Base-by-base conservation (phyloP, 495 filamentous ascomycete species). In the Penicillium crystallinum region DNA sequence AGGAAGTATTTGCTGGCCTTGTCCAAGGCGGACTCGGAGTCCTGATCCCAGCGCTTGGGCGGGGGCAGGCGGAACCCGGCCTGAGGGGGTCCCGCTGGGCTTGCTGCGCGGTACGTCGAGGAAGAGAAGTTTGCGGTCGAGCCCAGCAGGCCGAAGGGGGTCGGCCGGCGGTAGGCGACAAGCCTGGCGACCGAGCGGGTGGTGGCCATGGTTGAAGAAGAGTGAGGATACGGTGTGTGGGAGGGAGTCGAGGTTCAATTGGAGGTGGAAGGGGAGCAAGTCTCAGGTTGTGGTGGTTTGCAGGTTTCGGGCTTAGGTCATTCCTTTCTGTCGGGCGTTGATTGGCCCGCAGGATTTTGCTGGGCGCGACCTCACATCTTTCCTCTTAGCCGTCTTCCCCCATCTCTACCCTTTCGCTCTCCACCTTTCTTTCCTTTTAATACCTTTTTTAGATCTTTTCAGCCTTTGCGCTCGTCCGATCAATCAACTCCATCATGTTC, bases 1-100 rank as follows among this genome's bases (percentile, higher is more conserved):
- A 97, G 80, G 71, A 97, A 96, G 76, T 90, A 96, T 64, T 88
- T 87, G 44, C 85, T 88, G n/a, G 88, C 84, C 71, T 86, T 87
- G 68, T 95, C 87, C 37, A 93, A 67, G 5, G 84, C 79, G 37
- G 79, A 81, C 64, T 93, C 87, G 34, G 79, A 70, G 49, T 81
- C 73, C 56, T 89, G 74, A 46, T 92, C 81, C 83, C 87, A 95
- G 65, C 79, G 70, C 65, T 80, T 79, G 33, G 79, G 81, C 39
- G 73, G 74, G 47, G 83, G 77, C 46, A 90, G 68, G 53, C 91
- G 86, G 80, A 93, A 95, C 55, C 81, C 81, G 57, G 84, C 70
- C 25, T 85, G 84, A 59, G 89, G 89, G 56, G 87, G 84, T 31
- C 90, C 91, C 45, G 77, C 72, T 47, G 89, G 88, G 8, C 84